Percentiles rank a stretch among this genome's conserved stretches.
Evolutionary conservation across 345 rosid genomes (phyloP).

Genomic region (Euclidium syriacum): DNA sequence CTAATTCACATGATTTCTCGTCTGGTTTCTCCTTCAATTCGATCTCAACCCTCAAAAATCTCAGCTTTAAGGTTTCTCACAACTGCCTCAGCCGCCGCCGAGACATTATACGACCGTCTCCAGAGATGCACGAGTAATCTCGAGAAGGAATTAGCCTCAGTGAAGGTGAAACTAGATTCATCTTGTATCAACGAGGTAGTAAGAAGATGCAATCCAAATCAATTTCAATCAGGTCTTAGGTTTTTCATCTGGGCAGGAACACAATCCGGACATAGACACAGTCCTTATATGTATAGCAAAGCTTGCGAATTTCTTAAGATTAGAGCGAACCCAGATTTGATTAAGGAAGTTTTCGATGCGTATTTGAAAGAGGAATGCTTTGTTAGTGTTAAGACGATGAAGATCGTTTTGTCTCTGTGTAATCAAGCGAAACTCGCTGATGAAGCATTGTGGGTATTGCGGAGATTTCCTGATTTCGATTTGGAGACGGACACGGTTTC

Average conservation of each 20-base stretch:
- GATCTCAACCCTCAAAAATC: conserved; percentile 24
- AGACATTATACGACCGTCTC: conserved; percentile 38
- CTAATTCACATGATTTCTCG: conserved; percentile 16
- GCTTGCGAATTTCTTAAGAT: conserved; percentile 59
- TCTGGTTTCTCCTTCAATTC: conserved; percentile 22
- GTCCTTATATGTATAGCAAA: conserved; percentile 48
- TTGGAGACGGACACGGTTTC: conserved; percentile 42
- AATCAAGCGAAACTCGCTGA: conserved; percentile 52
- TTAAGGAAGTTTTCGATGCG: conserved; percentile 49
- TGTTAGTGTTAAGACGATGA: conserved; percentile 54
- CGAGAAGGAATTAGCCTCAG: conserved; percentile 43
- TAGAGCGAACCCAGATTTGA: conserved; percentile 42
- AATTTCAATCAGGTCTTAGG: conserved; percentile 53
- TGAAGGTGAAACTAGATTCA: conserved; percentile 45
- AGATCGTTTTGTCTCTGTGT: conserved; percentile 61
- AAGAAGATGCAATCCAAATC: conserved; percentile 35
- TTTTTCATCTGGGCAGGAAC: conserved; percentile 83
- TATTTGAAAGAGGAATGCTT: conserved; percentile 43
- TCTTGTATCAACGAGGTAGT: conserved; percentile 53
- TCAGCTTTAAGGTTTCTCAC: conserved; percentile 28
- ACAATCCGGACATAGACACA: conserved; percentile 61
- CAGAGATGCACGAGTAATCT: conserved; percentile 33
- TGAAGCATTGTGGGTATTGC: conserved; percentile 65
- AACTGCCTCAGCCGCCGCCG: conserved; percentile 39
- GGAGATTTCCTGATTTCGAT: conserved; percentile 60